These are phyloP conservation scores for Stachybotrys elegans DNA, from an alignment of 2,329 filamentous ascomycete species.

Conservation along the genomic window DNA sequence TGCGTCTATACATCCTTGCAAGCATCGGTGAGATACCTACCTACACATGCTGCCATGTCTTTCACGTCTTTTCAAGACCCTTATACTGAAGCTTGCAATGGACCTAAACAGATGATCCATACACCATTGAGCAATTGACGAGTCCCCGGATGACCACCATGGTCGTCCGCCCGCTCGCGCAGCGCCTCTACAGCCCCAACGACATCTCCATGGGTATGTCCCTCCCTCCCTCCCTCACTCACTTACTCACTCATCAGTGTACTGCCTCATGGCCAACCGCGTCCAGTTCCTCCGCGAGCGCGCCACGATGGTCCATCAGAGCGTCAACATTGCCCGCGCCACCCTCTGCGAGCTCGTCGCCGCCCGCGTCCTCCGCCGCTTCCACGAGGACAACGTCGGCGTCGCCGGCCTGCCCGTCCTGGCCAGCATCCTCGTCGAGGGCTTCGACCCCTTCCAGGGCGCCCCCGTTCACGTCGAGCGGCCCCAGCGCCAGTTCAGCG, in stretches of 20 bases:
- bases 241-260: constrained; percentile 39
- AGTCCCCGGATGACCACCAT: constrained; percentile 63
- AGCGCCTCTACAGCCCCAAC: constrained; percentile 58
- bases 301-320: constrained; percentile 60
- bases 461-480: constrained; percentile 55
- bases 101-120: constrained; percentile 30
- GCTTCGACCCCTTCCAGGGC: constrained; percentile 68
- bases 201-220: constrained; percentile 57
- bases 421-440: constrained; percentile 64
- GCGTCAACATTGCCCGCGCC: constrained; percentile 63
- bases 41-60: not conserved
- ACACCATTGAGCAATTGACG: constrained; percentile 56
- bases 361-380: constrained; percentile 59
- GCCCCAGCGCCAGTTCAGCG: constrained; percentile 29
- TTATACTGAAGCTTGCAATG: not conserved
- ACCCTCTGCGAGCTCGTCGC: constrained; percentile 66
- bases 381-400: constrained; percentile 62
- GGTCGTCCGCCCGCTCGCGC: constrained; percentile 63
- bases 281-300: constrained; percentile 66
- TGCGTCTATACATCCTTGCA: not conserved
- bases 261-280: constrained; percentile 66
- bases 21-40: not conserved
- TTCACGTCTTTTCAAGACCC: not conserved
- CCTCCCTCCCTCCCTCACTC: not conserved
- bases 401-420: constrained; percentile 58